A percentile compares a stretch with the other conserved stretches of the same genome.
These are phyloP conservation scores for Blastocystis hominis DNA, from an alignment of 352 stramenopile species.

Conservation along the genomic window DNA sequence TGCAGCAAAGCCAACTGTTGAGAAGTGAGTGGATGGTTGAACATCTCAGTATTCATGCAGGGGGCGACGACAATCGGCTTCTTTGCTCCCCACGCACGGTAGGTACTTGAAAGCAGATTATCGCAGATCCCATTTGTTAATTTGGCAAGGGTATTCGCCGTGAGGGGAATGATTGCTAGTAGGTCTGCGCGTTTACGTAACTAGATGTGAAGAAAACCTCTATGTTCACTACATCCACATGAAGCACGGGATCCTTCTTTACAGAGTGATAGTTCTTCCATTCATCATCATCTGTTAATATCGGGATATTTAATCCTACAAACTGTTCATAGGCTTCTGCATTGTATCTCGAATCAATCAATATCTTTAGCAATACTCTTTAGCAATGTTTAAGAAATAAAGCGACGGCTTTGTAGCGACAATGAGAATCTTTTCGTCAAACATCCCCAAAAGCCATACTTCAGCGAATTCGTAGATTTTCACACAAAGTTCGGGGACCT, in stretches of 20 bases:
- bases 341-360: constrained; percentile 12
- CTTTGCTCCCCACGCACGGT: constrained; percentile 7
- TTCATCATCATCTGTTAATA: constrained; percentile 25
- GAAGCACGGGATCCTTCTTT: constrained; percentile 52
- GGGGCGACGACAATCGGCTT: constrained; percentile 46
- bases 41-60: constrained; percentile 57
- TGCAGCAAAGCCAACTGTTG: neutral
- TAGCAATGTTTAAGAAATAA: constrained; percentile 11
- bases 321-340: neutral
- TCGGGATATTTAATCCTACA: neutral
- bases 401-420: constrained; percentile 24
- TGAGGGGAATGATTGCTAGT: constrained; percentile 38
- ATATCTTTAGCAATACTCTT: neutral
- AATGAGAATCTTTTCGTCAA: neutral
- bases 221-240: neutral
- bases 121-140: constrained; percentile 28
- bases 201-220: neutral
- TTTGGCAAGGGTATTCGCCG: constrained; percentile 25
- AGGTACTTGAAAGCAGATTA: constrained; percentile 37
- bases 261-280: constrained; percentile 44
- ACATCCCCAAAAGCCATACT: neutral
- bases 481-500: constrained; percentile 42
- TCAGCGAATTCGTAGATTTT: constrained; percentile 16
- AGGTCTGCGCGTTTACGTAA: constrained; percentile 17
- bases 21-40: constrained; percentile 9